These are phyloP conservation scores for Rhinocladiella mackenziei DNA, from an alignment of 2,329 filamentous ascomycete genomes.

Conservation along the genomic window DNA sequence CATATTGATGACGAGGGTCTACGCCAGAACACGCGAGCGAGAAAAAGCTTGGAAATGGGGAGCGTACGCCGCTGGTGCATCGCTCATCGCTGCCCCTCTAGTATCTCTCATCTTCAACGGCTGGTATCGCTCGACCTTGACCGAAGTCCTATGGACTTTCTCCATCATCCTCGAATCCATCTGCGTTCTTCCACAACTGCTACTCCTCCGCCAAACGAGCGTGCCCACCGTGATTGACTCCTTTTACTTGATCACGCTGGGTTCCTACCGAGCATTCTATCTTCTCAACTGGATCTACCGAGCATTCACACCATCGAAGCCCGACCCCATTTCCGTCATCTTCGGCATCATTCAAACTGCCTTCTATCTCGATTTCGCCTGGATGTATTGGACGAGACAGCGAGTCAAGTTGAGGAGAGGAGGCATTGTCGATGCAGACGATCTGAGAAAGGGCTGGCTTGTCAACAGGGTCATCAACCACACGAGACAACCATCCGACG, in stretches of 20 bases:
- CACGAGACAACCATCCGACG: slow-evolving; percentile 19
- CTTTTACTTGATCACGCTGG: slow-evolving; percentile 86
- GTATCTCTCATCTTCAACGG: slow-evolving; percentile 66
- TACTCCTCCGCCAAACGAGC: slow-evolving; percentile 88
- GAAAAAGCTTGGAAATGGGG: slow-evolving; percentile 94
- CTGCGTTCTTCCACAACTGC: slow-evolving; percentile 83
- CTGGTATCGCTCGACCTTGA: slow-evolving; percentile 36
- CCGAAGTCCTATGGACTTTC: slow-evolving; percentile 76
- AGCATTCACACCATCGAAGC: slow-evolving; percentile 42
- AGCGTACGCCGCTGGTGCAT: slow-evolving; percentile 62
- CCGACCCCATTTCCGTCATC: slow-evolving; percentile 68
- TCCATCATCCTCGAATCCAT: slow-evolving; percentile 89
- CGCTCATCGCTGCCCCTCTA: slow-evolving; percentile 66
- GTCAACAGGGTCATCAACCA: slow-evolving; percentile 65
- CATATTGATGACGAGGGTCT: slow-evolving; percentile 79
- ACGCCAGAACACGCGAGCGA: slow-evolving; percentile 78
- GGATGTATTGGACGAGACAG: slow-evolving; percentile 93
- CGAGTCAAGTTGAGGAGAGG: slow-evolving; percentile 88
- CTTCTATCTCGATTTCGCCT: slow-evolving; percentile 89
- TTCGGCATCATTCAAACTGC: slow-evolving; percentile 87
- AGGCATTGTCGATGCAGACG: slow-evolving; percentile 84
- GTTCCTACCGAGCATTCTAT: slow-evolving; percentile 83
- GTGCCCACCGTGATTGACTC: slow-evolving; percentile 95
- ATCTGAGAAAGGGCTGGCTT: slow-evolving; percentile 79
- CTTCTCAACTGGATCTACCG: slow-evolving; percentile 86